Evolutionary conservation across 805 yeast genomes (phyloP), one percentile per base, ranked within the genome.

Genomic region (Hemisphaericaspora nanyangensis): DNA sequence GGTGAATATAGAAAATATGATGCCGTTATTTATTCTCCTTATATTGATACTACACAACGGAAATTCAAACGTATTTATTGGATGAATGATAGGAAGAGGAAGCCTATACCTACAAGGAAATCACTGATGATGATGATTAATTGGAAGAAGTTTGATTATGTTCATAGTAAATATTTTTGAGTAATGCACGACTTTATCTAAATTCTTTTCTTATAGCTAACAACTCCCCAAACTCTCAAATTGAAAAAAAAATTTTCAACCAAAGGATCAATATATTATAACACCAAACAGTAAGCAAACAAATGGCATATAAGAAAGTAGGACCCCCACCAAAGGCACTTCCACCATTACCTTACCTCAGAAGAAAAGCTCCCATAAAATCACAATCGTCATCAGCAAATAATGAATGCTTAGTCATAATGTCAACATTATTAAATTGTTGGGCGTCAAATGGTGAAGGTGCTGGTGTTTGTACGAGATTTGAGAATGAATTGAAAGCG

Each of bases 381-480:
- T 29, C 19, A 3, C 7, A 3, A 10, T 29, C 31, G 8, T 17
- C 31, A 5, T 18, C 17, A 12, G 60, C 72, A 41, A 76, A 85
- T 34, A 80, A 82, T 50, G 80, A 86, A 42, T 89, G 96, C 61
- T 61, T 80, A 44, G 88, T 86, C 40, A 65, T 84, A 47, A 85
- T 90, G 90, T 81, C 93, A 1, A 82, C 86, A 34, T 72, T 90
- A 59, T 69, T 90, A 50, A 86, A 85, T 71, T 90, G 98, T 67
- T 90, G 98, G 98, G 95, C 96, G 2, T 85, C 96, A 17, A 85
- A 87, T 63, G 91, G 95, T 35, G 95, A 88, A 61, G 90, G 93
- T 44, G 68, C 82, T 17, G 65, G 72, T 8, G 72, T 67, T 34
- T 90, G 98, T 63, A 68, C 73, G 17, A 69, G 67, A 6, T 62